Evolutionary conservation across 192 early-diverging fungal genomes (phyloP), one percentile per base, ranked within the genome.

Genomic region (Backusella psychrophila): DNA sequence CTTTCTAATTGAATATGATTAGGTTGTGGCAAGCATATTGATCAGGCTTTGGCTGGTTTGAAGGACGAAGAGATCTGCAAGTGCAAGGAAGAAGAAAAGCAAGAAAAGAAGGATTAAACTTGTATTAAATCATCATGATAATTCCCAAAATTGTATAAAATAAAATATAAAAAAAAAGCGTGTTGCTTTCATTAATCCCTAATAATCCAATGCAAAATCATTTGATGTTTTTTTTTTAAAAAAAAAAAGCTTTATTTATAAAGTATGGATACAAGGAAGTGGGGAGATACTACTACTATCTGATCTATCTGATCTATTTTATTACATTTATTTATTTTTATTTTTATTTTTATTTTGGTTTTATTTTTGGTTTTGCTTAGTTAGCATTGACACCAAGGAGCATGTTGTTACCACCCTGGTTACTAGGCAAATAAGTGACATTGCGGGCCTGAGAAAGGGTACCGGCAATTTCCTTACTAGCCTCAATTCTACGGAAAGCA

Each of bases 401-500:
- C 84, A 96, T 81, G 82, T 93, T 93, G 84, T 85, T 86, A 79
- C 87, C 89, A 39, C 86, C 86, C 39, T 87, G 85, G 46, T 82
- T 83, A 19, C 82, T 74, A 12, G 98, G 98, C 75, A 99, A 88
- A 76, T 98, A 99, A 1, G 96, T 98, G 72, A 98, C 92, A 81
- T 93, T 96, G 74, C 90, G 85, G 23, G 95, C 86, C 35, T 87
- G 86, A 34, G 94, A 86, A 73, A 99, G 87, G 15, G 94, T 97
- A 44, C 86, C 85, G 41, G 98, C 97, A 80, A 99, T 99, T 66
- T 98, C 96, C 87, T 95, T 96, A 70, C 94, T 92, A 34, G 98
- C 95, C 81, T 99, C 98, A 77, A 99, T 98, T 76, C 97, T 91
- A 81, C 98, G 93, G 81, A 99, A 91, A 85, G 97, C 93, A 78